phyloP scores from a whole-genome alignment of 108 stramenopile species.

The Skeletonema grethae region DNA sequence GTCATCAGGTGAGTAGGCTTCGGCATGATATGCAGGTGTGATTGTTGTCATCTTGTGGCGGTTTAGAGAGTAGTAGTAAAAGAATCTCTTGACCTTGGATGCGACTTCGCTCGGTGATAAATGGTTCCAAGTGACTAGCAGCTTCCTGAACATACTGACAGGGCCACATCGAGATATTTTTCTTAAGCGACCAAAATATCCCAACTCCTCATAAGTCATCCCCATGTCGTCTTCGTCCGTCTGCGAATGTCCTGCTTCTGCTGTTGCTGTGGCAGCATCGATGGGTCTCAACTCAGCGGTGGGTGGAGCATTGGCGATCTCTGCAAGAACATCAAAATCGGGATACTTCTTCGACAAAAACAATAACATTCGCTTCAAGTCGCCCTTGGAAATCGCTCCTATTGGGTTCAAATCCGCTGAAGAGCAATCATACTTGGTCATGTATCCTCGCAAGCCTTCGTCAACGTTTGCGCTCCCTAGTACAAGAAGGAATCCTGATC shows the following conservation, averaged over 20 bases:
- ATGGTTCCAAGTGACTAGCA: constrained; percentile 80
- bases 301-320: constrained; percentile 94
- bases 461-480: constrained; percentile 98
- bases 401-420: constrained; percentile 98
- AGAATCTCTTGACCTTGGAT: constrained; percentile 93
- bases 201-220: constrained; percentile 97
- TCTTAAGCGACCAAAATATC: constrained; percentile 91
- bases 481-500: constrained; percentile 92
- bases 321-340: constrained; percentile 69
- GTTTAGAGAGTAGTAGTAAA: constrained; percentile 93
- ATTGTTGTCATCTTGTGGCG: constrained; percentile 99
- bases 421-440: constrained; percentile 99
- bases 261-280: constrained; percentile 47
- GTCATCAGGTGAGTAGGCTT: constrained; percentile 97
- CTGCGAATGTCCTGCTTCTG: constrained; percentile 79
- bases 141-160: constrained; percentile 91
- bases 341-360: constrained; percentile 76
- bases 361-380: constrained; percentile 84
- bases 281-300: constrained; percentile 97
- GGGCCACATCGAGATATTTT: constrained; percentile 94
- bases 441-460: constrained; percentile 97
- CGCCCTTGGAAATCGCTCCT: constrained; percentile 94
- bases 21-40: constrained; percentile 98
- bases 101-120: constrained; percentile 82
- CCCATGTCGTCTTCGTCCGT: constrained; percentile 99